Conservation (phyloP, 192 early-diverging fungal genomes). For the Coemansia interrupta region DNA sequence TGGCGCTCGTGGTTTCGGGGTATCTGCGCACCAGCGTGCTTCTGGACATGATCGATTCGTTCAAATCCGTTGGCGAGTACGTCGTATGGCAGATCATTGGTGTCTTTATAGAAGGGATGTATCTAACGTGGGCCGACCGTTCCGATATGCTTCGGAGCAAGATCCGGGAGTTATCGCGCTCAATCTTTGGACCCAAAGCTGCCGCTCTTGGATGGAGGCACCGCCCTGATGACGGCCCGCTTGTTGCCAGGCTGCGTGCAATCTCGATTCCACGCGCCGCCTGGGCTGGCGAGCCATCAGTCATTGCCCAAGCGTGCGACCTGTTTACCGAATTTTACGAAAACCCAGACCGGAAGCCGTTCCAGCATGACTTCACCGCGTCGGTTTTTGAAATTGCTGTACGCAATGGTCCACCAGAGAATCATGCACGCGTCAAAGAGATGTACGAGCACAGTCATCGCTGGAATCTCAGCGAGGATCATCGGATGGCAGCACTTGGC, state of each 20-base stretch:
- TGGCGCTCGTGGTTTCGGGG: conserved; percentile 74
- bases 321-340: conserved; percentile 63
- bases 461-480: conserved; percentile 53
- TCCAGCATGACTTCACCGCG: conserved; percentile 49
- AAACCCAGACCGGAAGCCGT: conserved; percentile 57
- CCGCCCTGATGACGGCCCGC: conserved; percentile 56
- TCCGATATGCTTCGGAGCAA: conserved; percentile 44
- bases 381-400: conserved; percentile 63
- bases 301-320: conserved; percentile 53
- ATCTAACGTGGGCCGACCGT: conserved; percentile 53
- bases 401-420: conserved; percentile 35
- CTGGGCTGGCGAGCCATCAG: conserved; percentile 53
- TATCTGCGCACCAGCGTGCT: conserved; percentile 68
- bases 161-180: conserved; percentile 44
- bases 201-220: conserved; percentile 61
- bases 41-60: conserved; percentile 71
- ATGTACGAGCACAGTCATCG: conserved; percentile 48
- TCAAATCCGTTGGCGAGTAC: conserved; percentile 60
- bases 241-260: conserved; percentile 58
- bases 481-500: conserved; percentile 58
- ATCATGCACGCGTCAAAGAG: conserved; percentile 42
- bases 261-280: conserved; percentile 64
- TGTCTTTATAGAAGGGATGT: conserved; percentile 47
- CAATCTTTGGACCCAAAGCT: conserved; percentile 60
- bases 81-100: conserved; percentile 55